Evolutionary conservation across 257 asterid species (phyloP), one percentile per base, ranked within the genome.

Genomic region (Linaria vulgaris): DNA sequence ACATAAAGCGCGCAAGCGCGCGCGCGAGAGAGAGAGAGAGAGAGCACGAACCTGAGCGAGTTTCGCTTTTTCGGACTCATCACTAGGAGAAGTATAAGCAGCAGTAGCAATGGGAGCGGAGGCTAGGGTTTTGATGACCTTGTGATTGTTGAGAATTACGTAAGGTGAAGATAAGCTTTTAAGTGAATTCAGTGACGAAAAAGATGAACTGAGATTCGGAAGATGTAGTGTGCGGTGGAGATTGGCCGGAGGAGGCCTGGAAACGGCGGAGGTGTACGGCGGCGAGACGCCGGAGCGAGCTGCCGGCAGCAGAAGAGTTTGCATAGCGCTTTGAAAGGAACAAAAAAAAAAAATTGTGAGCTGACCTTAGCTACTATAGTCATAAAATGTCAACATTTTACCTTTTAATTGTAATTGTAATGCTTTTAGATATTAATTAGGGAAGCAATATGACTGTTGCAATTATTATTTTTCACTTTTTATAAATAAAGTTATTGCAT

Each of bases 241-340:
- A 34, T 43, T 48, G 17, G 45, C 20, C 15, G 63, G 69, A 4
- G 65, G 15, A 30, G 64, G 67, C 38, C 55, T 78, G 19, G 69
- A 44, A 20, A 77, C 21, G 55, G 72, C 60, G n/a, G n/a, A n/a
- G n/a, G n/a, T n/a, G n/a, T n/a, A n/a, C 72, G 72, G 79, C 56
- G 70, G 64, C 43, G 52, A n/a, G 24, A 80, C 53, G 79, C 78
- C 85, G 82, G 90, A 75, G 72, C 82, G 84, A 52, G 77, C 82
- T 23, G 96, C 88, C 84, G 96, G 95, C 74, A 70, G 69, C 60
- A 91, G 80, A 47, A 91, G 82, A 70, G 96, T 72, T 69, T 87
- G 97, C 98, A 88, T 91, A 63, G 82, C 73, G 76, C 52, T 16
- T 27, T 27, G 7, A 15, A 20, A 19, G 16, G 8, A 14, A 8